Conservation (phyloP, 345 rosid genomes). For the Balakata baccata region DNA sequence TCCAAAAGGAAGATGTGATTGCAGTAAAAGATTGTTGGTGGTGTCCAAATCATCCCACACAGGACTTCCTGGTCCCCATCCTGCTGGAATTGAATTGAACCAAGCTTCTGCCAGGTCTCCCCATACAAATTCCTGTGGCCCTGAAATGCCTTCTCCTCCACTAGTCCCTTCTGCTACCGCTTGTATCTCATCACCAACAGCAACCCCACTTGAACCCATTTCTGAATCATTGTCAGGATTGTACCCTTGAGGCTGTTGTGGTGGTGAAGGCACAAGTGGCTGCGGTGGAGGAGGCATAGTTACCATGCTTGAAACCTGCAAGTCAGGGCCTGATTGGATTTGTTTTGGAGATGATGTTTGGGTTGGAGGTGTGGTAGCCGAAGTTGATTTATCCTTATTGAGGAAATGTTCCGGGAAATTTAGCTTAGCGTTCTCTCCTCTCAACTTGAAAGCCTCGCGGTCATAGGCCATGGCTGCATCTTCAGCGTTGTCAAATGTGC, state of each 20-base stretch:
- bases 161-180: constrained; percentile 22
- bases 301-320: constrained; percentile 15
- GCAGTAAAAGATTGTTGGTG: constrained; percentile 40
- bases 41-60: constrained; percentile 90
- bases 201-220: constrained; percentile 32
- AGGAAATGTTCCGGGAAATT: constrained; percentile 81
- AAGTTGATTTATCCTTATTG: constrained; percentile 45
- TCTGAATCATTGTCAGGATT: constrained; percentile 40
- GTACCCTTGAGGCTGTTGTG: constrained; percentile 22
- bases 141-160: constrained; percentile 27
- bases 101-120: constrained; percentile 80
- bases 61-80: constrained; percentile 89
- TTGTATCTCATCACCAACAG: constrained; percentile 29
- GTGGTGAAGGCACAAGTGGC: constrained; percentile 9
- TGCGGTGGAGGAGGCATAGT: constrained; percentile 8
- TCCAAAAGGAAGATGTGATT: constrained; percentile 47
- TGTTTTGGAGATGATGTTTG: constrained; percentile 21
- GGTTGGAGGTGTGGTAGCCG: constrained; percentile 13
- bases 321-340: constrained; percentile 22
- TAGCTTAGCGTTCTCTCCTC: constrained; percentile 84
- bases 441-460: constrained; percentile 78
- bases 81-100: constrained; percentile 73
- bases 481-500: constrained; percentile 90
- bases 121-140: constrained; percentile 51
- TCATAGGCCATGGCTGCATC: constrained; percentile 93